Conservation (phyloP, 371 early-diverging fungal genomes). For the Haplosporangium sp. region DNA sequence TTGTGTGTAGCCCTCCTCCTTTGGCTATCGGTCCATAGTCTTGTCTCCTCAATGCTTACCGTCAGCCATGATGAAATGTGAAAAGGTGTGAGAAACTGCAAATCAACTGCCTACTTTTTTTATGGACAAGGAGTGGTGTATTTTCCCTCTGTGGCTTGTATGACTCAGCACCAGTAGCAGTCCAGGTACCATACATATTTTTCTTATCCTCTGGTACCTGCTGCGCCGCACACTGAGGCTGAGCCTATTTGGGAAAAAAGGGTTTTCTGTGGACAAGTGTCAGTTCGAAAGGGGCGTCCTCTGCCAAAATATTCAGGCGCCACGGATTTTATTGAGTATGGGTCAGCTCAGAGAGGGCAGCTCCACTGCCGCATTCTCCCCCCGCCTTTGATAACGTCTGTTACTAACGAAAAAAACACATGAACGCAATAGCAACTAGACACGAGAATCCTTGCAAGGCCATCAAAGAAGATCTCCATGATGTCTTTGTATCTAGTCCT, state of each 20-base stretch:
- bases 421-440: conserved; percentile 14
- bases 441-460: conserved; percentile 24
- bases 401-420: conserved; percentile 32
- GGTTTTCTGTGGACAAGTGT: no score
- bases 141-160: conserved; percentile 26
- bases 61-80: conserved; percentile 49
- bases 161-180: conserved; percentile 18
- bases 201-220: neutral
- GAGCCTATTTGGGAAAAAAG: no score
- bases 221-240: no score
- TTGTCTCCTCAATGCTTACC: conserved; percentile 25
- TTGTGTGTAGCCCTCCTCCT: neutral
- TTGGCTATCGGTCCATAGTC: neutral
- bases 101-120: neutral
- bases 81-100: conserved; percentile 10
- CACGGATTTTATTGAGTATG: no score
- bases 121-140: neutral
- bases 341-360: no score
- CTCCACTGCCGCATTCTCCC: no score
- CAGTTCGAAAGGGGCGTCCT: no score
- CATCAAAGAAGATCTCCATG: conserved; percentile 1
- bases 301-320: no score
- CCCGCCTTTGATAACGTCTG: neutral
- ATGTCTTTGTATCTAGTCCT: neutral
- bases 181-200: neutral